These are phyloP conservation scores for Zopfia rhizophila DNA, from an alignment of 2,329 filamentous ascomycete species.

Conservation along the genomic window DNA sequence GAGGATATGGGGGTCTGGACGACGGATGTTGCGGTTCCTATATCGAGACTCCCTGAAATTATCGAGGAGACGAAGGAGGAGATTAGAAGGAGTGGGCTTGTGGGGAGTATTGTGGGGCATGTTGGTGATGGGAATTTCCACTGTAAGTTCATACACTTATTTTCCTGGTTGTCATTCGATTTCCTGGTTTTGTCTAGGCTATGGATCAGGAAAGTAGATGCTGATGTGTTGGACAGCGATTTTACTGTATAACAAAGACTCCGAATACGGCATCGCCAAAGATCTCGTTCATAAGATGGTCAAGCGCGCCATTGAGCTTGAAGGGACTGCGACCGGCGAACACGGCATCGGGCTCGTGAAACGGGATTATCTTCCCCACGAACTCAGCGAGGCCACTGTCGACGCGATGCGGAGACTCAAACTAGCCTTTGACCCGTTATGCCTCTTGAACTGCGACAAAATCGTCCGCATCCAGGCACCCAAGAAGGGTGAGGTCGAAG, in stretches of 20 bases:
- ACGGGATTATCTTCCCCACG: constrained; percentile 82
- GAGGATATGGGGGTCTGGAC: constrained; percentile 75
- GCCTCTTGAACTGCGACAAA: constrained; percentile 73
- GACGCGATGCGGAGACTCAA: constrained; percentile 90
- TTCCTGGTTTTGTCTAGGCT: constrained; percentile 16
- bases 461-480: constrained; percentile 67
- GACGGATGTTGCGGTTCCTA: constrained; percentile 82
- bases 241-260: constrained; percentile 70
- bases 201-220: too few species aligned
- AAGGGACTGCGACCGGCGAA: constrained; percentile 87
- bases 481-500: constrained; percentile 59
- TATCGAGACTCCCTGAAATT: constrained; percentile 75
- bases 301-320: constrained; percentile 83
- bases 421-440: constrained; percentile 79
- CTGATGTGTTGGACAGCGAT: too few species aligned
- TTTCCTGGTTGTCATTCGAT: too few species aligned
- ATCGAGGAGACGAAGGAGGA: constrained; percentile 80
- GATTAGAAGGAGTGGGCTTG: constrained; percentile 69
- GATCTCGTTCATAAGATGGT: constrained; percentile 84
- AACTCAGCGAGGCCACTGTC: constrained; percentile 78
- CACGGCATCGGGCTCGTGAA: constrained; percentile 87
- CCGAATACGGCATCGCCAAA: constrained; percentile 73
- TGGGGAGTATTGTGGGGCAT: constrained; percentile 75
- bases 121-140: constrained; percentile 82
- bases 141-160: constrained; percentile 55